Evolutionary conservation across 805 yeast species (phyloP).

Genomic region (Yamadazyma tumulicola): DNA sequence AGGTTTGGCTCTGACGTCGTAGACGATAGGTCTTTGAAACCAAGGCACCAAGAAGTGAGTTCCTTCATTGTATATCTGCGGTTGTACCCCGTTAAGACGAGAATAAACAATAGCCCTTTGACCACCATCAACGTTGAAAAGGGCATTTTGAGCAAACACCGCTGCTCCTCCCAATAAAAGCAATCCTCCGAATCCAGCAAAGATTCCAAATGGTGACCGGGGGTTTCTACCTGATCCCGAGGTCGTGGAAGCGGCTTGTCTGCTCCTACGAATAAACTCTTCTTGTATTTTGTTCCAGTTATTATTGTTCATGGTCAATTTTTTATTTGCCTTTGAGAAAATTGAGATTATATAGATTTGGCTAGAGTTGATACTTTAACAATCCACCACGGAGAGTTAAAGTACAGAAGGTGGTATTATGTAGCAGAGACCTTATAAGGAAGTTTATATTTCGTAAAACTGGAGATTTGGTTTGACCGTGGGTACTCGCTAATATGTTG

Average conservation of each 20-base stretch:
- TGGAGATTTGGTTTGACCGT: neutral
- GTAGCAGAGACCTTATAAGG: too few relatives aligned
- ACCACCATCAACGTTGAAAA: conserved; percentile 89
- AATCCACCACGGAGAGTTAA: too few relatives aligned
- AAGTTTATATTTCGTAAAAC: neutral
- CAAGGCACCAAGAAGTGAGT: conserved; percentile 94
- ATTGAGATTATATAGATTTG: too few relatives aligned
- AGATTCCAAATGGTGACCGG: conserved; percentile 33
- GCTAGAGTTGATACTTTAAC: too few relatives aligned
- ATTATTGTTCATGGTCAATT: conserved; percentile 41
- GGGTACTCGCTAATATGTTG: too few relatives aligned
- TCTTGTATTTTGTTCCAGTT: conserved; percentile 40
- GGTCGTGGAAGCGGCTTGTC: conserved; percentile 24
- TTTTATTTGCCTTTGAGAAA: conserved; percentile 5
- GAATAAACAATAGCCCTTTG: conserved; percentile 95
- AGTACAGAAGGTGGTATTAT: too few relatives aligned
- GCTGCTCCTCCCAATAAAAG: conserved; percentile 39
- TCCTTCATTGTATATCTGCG: conserved; percentile 84
- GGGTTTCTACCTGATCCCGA: conserved; percentile 24
- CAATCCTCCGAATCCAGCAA: conserved; percentile 42
- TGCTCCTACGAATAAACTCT: conserved; percentile 37
- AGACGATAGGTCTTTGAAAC: conserved; percentile 88
- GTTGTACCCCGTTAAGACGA: conserved; percentile 78
- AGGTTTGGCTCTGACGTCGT: conserved; percentile 96
- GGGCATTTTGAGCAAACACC: conserved; percentile 40